Percentiles rank a stretch among this genome's conserved stretches.
Evolutionary conservation across 2,329 filamentous ascomycete genomes (phyloP).

Genomic region (Colletotrichum filicis): DNA sequence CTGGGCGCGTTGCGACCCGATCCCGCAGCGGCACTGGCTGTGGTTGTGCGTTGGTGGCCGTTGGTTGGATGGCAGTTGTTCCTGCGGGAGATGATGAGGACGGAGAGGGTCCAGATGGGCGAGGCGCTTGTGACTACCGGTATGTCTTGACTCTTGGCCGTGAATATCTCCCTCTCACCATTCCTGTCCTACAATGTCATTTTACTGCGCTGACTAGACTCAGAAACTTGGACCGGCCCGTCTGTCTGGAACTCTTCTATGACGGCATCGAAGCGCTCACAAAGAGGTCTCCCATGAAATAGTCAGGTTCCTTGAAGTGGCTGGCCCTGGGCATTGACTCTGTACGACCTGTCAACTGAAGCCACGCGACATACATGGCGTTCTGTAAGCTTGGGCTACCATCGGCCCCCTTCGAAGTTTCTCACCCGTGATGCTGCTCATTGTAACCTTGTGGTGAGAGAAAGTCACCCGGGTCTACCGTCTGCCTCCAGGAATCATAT

Average conservation of each 20-base stretch:
- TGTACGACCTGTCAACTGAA: constrained; percentile 30
- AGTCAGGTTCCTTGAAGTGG: neutral
- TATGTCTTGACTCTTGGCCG: neutral
- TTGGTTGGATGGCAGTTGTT: constrained; percentile 26
- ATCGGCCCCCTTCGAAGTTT: neutral
- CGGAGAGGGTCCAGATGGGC: neutral
- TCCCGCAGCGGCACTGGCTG: constrained; percentile 16
- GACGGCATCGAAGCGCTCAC: neutral
- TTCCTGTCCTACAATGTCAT: constrained; percentile 4
- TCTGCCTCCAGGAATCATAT: neutral
- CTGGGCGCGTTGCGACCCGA: constrained; percentile 28
- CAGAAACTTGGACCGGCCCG: neutral
- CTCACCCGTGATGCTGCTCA: neutral
- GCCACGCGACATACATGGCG: neutral
- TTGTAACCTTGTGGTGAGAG: neutral
- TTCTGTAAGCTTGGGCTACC: neutral
- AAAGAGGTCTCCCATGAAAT: neutral
- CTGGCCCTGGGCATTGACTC: neutral
- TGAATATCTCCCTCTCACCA: neutral
- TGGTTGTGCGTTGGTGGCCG: neutral
- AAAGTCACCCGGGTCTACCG: neutral
- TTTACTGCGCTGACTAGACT: neutral
- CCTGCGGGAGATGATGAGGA: constrained; percentile 14
- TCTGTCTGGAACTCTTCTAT: neutral
- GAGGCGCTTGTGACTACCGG: constrained; percentile 1